Evolutionary conservation across 352 stramenopile species (phyloP).

Genomic region (Pythium guiyangense): DNA sequence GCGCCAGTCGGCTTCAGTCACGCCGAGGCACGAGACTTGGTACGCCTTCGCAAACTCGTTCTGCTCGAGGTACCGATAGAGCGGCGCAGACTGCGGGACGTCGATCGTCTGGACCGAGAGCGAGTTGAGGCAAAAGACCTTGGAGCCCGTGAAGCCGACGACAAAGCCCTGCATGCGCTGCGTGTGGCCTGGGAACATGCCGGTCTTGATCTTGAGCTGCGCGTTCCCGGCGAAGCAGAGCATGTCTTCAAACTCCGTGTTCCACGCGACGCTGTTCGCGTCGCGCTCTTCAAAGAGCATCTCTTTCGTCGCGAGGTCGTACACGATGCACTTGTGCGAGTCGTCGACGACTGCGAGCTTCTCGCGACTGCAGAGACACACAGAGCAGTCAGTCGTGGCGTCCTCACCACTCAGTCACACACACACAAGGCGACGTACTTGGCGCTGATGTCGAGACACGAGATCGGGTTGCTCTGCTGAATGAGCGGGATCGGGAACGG

Average conservation of each 20-base stretch:
- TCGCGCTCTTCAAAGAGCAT: conserved; percentile 84
- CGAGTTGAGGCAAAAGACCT: conserved; percentile 90
- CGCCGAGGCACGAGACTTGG: conserved; percentile 89
- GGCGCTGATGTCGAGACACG: conserved; percentile 87
- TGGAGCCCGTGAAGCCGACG: conserved; percentile 89
- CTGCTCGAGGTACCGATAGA: conserved; percentile 90
- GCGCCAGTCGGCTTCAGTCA: conserved; percentile 91
- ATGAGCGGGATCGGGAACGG: conserved; percentile 92
- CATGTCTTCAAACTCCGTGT: conserved; percentile 93
- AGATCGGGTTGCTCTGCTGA: conserved; percentile 79
- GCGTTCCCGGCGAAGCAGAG: conserved; percentile 89
- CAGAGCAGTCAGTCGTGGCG: neutral
- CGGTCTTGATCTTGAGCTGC: conserved; percentile 90
- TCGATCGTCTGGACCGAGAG: conserved; percentile 88
- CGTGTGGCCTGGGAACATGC: conserved; percentile 81
- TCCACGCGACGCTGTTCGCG: conserved; percentile 91
- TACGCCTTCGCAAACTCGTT: conserved; percentile 89
- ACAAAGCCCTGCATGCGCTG: conserved; percentile 92
- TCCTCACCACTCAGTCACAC: neutral
- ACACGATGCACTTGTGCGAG: conserved; percentile 87
- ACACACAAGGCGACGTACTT: conserved; percentile 44
- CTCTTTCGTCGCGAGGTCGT: conserved; percentile 89
- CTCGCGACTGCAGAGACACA: conserved; percentile 40
- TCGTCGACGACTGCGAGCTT: conserved; percentile 92
- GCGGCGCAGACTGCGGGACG: conserved; percentile 82